Conservation (phyloP, 345 rosid species). For the Conringia planisiliqua region DNA sequence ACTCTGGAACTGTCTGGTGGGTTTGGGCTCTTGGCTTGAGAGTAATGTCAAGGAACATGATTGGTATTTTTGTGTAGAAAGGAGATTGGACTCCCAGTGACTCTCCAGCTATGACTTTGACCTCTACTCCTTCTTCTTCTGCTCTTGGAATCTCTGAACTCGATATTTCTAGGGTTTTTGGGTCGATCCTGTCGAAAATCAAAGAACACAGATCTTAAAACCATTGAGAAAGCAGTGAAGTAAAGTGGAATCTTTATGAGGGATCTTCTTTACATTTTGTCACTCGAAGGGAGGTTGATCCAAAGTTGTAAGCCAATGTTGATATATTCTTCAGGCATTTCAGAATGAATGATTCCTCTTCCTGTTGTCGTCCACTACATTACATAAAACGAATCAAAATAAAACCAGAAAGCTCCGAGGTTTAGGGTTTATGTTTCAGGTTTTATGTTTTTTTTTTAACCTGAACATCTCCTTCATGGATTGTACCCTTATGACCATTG, state of each 20-base stretch:
- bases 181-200: constrained; percentile 60
- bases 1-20: constrained; percentile 58
- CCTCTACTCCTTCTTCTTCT: constrained; percentile 60
- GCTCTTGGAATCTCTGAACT: constrained; percentile 52
- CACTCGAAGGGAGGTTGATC: constrained; percentile 71
- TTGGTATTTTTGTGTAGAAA: constrained; percentile 70
- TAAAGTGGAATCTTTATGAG: too few species aligned
- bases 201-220: neutral
- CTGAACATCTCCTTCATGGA: constrained; percentile 85
- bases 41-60: constrained; percentile 72
- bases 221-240: neutral
- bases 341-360: constrained; percentile 94
- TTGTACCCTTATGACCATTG: constrained; percentile 65
- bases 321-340: constrained; percentile 75
- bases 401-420: neutral
- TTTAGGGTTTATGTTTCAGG: neutral
- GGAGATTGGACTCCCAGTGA: constrained; percentile 82
- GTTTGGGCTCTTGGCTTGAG: constrained; percentile 52
- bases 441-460: constrained; percentile 23
- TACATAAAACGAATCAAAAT: constrained; percentile 32
- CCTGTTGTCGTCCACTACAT: constrained; percentile 93
- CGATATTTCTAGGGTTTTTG: constrained; percentile 46
- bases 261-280: constrained; percentile 61
- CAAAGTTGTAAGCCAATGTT: constrained; percentile 81
- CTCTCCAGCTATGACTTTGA: constrained; percentile 71